Evolutionary conservation across 176 grass and related monocot species (phyloP), one percentile per base, ranked within the genome.

Genomic region (Phoenix dactylifera): DNA sequence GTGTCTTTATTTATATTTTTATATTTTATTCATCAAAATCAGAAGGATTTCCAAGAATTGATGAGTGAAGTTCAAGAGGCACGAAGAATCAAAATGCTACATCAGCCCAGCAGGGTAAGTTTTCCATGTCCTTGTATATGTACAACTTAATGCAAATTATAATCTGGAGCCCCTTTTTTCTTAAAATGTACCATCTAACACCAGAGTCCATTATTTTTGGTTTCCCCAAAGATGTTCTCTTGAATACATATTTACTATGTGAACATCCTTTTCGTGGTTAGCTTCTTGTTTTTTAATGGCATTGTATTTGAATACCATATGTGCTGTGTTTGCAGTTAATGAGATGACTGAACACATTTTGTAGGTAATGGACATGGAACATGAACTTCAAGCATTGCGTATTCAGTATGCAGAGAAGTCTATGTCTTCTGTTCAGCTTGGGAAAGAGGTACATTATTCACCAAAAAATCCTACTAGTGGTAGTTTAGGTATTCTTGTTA

Each of bases 1-100:
- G 72, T 50, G 72, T 58, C 54, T 70, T 7, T 58, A 26, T 73
- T 63, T 61, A 4, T 26, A 26, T 62, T 5, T 80, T 26, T 32
- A 32, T 32, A 32, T 1, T 1, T 32, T 32, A 7, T 32, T 32
- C 30, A 32, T 32, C 30, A 32, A 32, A 32, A 32, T 32, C 30
- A 32, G 50, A 81, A 93, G 89, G 84, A 94, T 54, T 72, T 82
- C 62, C 79, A 76, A 50, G 67, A 85, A 82, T 71, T 94, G 39
- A 94, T 69, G 74, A 76, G 72, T 70, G 80, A 94, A 85, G 84
- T 81, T 81, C 82, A 79, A 73, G 89, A 76, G 59, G 89, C 89
- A 16, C 62, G 84, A 39, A 94, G 89, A 81, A 94, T 94, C 59
- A 94, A 94, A 85, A 94, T 94, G 89, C 81, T 94, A 62, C 89